Conservation (phyloP, 257 asterid genomes). For the Solanum lycopersicoides region DNA sequence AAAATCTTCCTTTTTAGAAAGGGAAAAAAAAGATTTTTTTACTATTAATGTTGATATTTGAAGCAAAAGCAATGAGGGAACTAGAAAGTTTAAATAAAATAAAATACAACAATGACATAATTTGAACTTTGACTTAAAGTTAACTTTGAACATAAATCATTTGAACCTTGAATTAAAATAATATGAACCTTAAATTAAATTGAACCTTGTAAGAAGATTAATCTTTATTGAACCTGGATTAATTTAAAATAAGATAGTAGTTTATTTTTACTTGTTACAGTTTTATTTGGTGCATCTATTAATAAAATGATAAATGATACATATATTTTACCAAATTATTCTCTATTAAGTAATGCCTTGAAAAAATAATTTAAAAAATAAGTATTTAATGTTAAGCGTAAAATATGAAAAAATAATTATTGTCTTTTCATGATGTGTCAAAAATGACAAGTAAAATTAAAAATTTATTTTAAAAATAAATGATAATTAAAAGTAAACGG, state of each 20-base stretch:
- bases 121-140: background rate
- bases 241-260: background rate
- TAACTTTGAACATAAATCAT: background rate
- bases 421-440: too few species aligned
- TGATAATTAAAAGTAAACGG: background rate
- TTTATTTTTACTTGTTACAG: too few species aligned
- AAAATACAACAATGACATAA: too few species aligned
- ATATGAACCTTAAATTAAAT: background rate
- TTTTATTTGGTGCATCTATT: too few species aligned
- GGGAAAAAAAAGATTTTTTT: too few species aligned
- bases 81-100: too few species aligned
- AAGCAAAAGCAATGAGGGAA: background rate
- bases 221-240: background rate
- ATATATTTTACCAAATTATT: too few species aligned
- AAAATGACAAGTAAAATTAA: too few species aligned
- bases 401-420: background rate
- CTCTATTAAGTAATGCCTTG: background rate
- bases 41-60: background rate
- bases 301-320: too few species aligned
- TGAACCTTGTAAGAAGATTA: background rate
- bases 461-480: too few species aligned
- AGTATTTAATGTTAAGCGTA: background rate
- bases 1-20: too few species aligned
- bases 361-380: too few species aligned
- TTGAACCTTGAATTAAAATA: background rate